A percentile compares a stretch with the other conserved stretches of the same genome.
phyloP scores from a whole-genome alignment of 768 basidiomycete genomes.

The Tylopilus felleus region DNA sequence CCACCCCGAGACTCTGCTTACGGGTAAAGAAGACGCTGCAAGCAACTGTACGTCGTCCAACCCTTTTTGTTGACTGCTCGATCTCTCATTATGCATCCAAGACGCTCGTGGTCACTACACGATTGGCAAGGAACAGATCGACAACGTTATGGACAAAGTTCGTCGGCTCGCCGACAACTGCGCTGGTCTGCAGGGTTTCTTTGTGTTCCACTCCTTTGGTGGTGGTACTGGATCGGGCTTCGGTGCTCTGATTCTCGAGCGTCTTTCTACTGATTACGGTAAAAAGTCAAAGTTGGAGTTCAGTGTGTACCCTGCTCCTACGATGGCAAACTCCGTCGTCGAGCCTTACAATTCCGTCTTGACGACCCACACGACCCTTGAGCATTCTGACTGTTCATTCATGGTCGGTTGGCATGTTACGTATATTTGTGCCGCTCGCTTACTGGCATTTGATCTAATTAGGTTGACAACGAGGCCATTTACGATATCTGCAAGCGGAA shows the following conservation, averaged over 20 bases:
- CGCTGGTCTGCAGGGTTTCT: slow-evolving; percentile 96
- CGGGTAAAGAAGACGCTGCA: slow-evolving; percentile 98
- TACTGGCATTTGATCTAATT: slow-evolving; percentile 1
- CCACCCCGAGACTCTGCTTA: slow-evolving; percentile 98
- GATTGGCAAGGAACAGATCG: slow-evolving; percentile 96
- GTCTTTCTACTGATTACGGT: slow-evolving; percentile 94
- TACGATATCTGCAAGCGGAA: slow-evolving; percentile 85
- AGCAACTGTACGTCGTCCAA: slow-evolving; percentile 78
- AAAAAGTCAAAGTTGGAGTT: slow-evolving; percentile 99
- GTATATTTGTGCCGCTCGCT: not conserved
- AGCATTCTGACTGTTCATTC: slow-evolving; percentile 99
- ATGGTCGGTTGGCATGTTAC: slow-evolving; percentile 56
- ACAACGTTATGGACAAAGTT: slow-evolving; percentile 92
- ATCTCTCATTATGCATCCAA: slow-evolving; percentile 29
- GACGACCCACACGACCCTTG: slow-evolving; percentile 97
- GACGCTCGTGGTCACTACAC: slow-evolving; percentile 99
- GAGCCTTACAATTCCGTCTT: slow-evolving; percentile 98
- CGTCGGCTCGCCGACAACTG: slow-evolving; percentile 96
- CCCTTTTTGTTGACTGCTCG: not conserved
- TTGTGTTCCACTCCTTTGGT: slow-evolving; percentile 99
- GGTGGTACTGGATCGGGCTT: slow-evolving; percentile 99
- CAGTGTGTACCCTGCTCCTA: slow-evolving; percentile 93
- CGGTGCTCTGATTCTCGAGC: slow-evolving; percentile 93
- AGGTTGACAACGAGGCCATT: slow-evolving; percentile 84
- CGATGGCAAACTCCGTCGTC: slow-evolving; percentile 90